These are phyloP conservation scores for Bipolaris sorokiniana DNA, from an alignment of 2,329 filamentous ascomycete species.

Conservation along the genomic window DNA sequence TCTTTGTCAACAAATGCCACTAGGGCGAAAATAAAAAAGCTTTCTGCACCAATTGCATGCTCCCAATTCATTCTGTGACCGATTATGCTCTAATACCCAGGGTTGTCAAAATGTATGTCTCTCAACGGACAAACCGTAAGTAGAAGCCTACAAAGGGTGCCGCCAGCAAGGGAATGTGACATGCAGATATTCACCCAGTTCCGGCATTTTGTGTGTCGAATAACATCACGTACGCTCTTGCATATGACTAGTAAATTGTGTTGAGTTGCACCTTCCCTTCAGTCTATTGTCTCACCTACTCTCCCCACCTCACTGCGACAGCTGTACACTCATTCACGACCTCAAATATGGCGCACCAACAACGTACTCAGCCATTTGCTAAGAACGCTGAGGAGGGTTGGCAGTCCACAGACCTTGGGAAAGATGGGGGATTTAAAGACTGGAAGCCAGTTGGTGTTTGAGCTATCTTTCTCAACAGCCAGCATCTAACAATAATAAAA, in stretches of 20 bases:
- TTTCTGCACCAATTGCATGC: conserved; percentile 14
- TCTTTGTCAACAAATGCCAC: conserved; percentile 13
- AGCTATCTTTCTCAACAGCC: neutral
- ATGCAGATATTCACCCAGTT: no score
- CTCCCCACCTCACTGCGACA: neutral
- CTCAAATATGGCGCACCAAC: conserved; percentile 26
- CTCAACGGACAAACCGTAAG: neutral
- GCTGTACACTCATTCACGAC: neutral
- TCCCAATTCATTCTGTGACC: neutral
- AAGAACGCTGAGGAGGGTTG: neutral
- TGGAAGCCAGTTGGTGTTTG: conserved; percentile 35
- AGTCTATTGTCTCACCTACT: neutral
- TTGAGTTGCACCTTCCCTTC: neutral
- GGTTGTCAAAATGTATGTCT: neutral
- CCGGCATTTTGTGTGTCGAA: no score
- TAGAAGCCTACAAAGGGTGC: no score
- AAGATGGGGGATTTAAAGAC: conserved; percentile 18
- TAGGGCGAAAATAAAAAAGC: conserved; percentile 22
- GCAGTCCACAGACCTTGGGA: conserved; percentile 7
- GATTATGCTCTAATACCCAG: neutral
- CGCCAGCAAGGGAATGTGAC: no score
- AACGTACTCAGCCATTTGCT: conserved; percentile 8
- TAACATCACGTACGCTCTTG: neutral
- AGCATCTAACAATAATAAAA: conserved; percentile 13
- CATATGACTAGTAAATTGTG: neutral